Evolutionary conservation across 805 yeast genomes (phyloP), one percentile per base, ranked within the genome.

Genomic region (Candida michaelii): DNA sequence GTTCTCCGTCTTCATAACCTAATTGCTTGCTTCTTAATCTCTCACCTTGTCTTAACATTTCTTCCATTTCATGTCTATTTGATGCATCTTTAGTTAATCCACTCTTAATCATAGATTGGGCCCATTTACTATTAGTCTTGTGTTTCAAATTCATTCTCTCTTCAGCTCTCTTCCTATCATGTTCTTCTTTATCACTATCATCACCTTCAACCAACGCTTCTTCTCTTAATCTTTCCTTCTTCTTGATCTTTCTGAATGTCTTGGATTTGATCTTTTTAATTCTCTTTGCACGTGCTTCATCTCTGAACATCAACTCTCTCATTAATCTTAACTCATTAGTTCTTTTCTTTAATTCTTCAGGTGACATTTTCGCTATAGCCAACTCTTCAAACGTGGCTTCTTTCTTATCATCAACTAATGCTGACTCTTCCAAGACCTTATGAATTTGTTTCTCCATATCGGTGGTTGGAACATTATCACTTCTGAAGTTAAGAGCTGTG

Each of bases 261-360:
- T 91, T 93, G 29, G 97, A 89, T 63, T 93, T 93, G 63, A 93
- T 93, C 69, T 91, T 93, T 71, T 91, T 91, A 56, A 93, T 75
- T 54, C 99, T 78, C 63, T 80, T 89, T 8, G 98, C 90, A 56
- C 87, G 83, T 58, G 83, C 79, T 68, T 91, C 97, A 55, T 91
- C 97, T 55, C 98, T 77, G 69, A 89, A 93, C 96, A 91, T 88
- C 49, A 91, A 76, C 59, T 93, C 99, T 50, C 99, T 78, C 97
- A 89, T 89, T 56, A 85, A 66, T 52, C 98, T 78, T 52, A 91
- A 73, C 64, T 91, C 96, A 45, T 80, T 78, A 6, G 93, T 83
- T 46, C 95, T 76, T 59, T 82, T 80, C 42, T 71, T 67, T 68
- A 91, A 66, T 39, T 93, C 98, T 47, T 85, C 95, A 19, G 83